Percentiles rank a stretch among this genome's conserved stretches.
Conservation (phyloP, 306 rosid genomes). For the Prosopis cineraria region DNA sequence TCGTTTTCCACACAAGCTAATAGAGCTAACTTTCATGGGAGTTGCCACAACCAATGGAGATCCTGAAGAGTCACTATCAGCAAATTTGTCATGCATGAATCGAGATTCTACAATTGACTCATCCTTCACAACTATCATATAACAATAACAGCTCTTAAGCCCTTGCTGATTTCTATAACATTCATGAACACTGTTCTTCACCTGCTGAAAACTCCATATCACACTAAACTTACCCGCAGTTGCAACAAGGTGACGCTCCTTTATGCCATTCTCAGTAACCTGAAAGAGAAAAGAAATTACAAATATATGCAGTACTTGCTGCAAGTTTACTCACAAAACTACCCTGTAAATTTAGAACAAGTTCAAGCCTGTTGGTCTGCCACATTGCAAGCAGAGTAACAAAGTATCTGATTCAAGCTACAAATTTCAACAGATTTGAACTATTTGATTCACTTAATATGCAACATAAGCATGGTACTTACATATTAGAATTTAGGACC, state of each 20-base stretch:
- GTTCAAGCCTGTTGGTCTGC: neutral
- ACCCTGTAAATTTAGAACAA: neutral
- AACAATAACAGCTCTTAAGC: neutral
- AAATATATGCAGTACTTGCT: slow-evolving; percentile 1
- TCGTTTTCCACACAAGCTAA: slow-evolving; percentile 77
- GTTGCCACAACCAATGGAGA: neutral
- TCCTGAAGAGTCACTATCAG: neutral
- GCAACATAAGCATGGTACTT: neutral
- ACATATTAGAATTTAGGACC: neutral
- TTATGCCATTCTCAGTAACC: slow-evolving; percentile 94
- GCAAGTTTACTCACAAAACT: neutral
- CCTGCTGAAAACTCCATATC: slow-evolving; percentile 94
- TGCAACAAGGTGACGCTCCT: slow-evolving; percentile 86
- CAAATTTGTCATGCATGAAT: neutral
- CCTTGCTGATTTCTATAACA: neutral
- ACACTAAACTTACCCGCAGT: slow-evolving; percentile 93
- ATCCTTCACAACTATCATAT: neutral
- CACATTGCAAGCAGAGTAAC: neutral
- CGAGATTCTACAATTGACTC: neutral
- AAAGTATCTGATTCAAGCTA: neutral
- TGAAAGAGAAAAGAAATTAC: slow-evolving; percentile 45
- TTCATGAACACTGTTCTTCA: slow-evolving; percentile 47
- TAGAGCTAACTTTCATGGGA: slow-evolving; percentile 70
- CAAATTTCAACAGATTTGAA: neutral
- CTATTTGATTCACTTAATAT: neutral